Evolutionary conservation across 2,329 filamentous ascomycete genomes (phyloP), one percentile per base, ranked within the genome.

Genomic region (Aschersonia sp.): DNA sequence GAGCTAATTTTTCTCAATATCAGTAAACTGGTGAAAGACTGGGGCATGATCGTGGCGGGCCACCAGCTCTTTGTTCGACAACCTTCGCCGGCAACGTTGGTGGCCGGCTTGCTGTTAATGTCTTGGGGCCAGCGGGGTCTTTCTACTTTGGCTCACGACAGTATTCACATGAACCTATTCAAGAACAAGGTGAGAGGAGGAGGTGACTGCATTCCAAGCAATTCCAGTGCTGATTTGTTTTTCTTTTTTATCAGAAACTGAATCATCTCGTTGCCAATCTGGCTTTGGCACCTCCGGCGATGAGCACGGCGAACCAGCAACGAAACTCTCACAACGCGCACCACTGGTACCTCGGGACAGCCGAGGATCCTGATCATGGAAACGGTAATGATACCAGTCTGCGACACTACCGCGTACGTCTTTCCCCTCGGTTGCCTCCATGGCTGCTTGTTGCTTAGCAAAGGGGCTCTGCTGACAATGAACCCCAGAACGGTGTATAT

Each of bases 131-230:
- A 44, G 30, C 14, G 42, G 8, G 42, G 42, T 29, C 29, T 44
- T 8, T 44, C 42, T 5, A 44, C 42, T 5, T n/a, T 44, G 4
- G 42, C 42, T 9, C 42, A 44, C n/a, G 42, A 44, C 5, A 44
- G 42, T 30, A 44, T 44, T 44, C 42, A 44, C 42, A 44, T 44
- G 42, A 44, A 44, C n/a, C 30, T 44, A 29, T 44, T 44, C 30
- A 44, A 44, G 42, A 44, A 44, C 42, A 44, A 44, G 30, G 42
- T 44, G 29, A 31, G 42, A 37, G 2, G 33, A 11, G 12, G 12
- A 12, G 4, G 8, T 37, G 35, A 37, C 12, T 37, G 35, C 8
- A 12, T 5, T 12, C 22, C 22, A 22, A 37, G 12, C 12, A 37
- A 12, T 37, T 37, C 12, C 2, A 37, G 12, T 9, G 12, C 35